These are phyloP conservation scores for Eucalyptus pauciflora DNA, from an alignment of 345 rosid species.

Conservation along the genomic window DNA sequence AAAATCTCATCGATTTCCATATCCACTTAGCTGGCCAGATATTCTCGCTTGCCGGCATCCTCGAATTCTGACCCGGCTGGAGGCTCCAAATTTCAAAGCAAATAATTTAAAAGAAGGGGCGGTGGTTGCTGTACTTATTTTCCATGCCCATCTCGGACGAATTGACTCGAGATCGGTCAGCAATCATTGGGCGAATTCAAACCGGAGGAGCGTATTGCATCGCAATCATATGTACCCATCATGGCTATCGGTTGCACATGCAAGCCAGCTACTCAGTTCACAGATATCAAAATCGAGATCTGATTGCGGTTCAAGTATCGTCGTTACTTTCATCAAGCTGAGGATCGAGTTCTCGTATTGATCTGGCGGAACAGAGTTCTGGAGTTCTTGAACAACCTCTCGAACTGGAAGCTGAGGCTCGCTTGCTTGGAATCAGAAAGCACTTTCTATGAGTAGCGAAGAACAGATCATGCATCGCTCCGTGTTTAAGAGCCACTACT, in stretches of 20 bases:
- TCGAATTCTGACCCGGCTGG: background rate
- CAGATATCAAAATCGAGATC: background rate
- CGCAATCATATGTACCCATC: background rate
- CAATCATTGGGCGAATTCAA: background rate
- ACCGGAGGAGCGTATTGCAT: background rate
- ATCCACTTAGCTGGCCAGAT: background rate
- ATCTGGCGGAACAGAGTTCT: background rate
- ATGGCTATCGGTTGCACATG: background rate
- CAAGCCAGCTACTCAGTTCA: background rate
- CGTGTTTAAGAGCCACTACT: background rate
- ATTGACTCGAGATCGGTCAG: background rate
- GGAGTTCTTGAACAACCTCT: background rate
- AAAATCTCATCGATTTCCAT: background rate
- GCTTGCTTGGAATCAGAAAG: background rate
- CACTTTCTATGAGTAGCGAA: background rate
- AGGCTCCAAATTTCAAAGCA: background rate
- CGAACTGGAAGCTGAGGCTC: background rate
- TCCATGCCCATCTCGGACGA: background rate
- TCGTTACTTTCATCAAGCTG: background rate
- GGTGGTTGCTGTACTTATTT: background rate
- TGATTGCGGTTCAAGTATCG: background rate
- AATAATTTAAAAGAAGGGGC: background rate
- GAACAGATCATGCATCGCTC: background rate
- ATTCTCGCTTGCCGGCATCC: background rate
- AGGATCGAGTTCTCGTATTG: background rate